Conservation (phyloP, 768 basidiomycete genomes). For the Boletus vinaceobasis region DNA sequence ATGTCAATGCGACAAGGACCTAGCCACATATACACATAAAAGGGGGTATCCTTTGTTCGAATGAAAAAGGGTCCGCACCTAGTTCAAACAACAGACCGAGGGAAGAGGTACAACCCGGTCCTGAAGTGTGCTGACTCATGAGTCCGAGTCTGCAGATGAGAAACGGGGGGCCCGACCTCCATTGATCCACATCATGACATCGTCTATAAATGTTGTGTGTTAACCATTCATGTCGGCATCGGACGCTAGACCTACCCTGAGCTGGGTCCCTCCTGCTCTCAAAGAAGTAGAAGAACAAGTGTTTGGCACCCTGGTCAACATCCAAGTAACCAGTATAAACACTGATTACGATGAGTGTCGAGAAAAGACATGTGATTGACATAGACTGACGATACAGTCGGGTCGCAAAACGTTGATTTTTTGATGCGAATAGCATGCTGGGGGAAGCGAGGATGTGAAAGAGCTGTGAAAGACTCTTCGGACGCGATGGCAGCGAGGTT, state of each 20-base stretch:
- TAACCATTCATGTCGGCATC: too few relatives aligned
- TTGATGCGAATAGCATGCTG: constrained; percentile 55
- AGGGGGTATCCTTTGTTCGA: background rate
- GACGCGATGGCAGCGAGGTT: constrained; percentile 26
- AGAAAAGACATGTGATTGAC: background rate
- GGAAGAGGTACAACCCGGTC: constrained; percentile 55
- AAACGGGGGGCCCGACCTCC: constrained; percentile 41
- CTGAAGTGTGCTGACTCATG: constrained; percentile 27
- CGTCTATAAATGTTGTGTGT: constrained; percentile 35
- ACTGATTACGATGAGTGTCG: constrained; percentile 18
- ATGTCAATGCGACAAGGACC: constrained; percentile 63
- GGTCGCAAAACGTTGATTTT: constrained; percentile 60
- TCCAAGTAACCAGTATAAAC: constrained; percentile 49
- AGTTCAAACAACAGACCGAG: constrained; percentile 61
- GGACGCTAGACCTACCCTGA: constrained; percentile 25
- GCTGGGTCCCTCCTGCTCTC: constrained; percentile 48
- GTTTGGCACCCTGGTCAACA: constrained; percentile 47
- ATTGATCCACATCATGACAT: constrained; percentile 71
- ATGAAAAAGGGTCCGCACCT: constrained; percentile 27
- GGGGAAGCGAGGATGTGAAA: constrained; percentile 51
- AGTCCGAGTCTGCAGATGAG: background rate
- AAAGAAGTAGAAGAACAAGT: constrained; percentile 61
- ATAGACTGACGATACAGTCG: constrained; percentile 42
- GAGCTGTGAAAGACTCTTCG: constrained; percentile 33
- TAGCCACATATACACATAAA: constrained; percentile 34